Conservation (phyloP, 2,329 filamentous ascomycete species). For the Colletotrichum sp. region DNA sequence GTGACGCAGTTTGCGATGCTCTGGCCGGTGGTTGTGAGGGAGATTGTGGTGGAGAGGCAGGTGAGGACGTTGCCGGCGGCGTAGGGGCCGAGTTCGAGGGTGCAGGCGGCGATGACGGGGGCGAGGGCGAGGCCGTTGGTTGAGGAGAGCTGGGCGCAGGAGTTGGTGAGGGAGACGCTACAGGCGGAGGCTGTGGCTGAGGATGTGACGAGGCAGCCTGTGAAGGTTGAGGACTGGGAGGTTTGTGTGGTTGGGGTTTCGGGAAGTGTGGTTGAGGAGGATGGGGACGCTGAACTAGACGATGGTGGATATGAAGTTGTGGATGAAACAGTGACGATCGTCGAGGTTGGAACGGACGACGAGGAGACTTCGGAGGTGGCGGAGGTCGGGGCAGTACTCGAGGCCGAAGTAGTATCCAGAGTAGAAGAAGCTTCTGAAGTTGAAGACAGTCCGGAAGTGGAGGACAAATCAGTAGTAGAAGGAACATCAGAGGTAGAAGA, state of each 20-base stretch:
- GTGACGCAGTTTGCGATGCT: not conserved
- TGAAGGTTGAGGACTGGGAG: not conserved
- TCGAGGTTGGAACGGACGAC: not conserved
- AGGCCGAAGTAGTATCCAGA: not conserved
- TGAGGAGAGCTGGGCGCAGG: conserved; percentile 3
- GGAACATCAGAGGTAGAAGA: not conserved
- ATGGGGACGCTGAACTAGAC: not conserved
- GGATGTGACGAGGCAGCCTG: not conserved
- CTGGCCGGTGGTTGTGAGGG: not conserved
- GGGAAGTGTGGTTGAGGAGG: not conserved
- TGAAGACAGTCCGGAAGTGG: too few species aligned
- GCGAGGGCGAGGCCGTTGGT: conserved; percentile 12
- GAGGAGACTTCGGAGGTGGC: not conserved
- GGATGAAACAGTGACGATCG: not conserved
- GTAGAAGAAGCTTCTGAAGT: not conserved
- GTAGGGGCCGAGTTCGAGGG: conserved; percentile 2
- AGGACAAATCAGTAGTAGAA: too few species aligned
- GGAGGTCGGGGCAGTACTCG: not conserved
- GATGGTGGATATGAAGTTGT: not conserved
- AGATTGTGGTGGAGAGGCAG: not conserved
- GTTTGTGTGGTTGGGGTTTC: not conserved
- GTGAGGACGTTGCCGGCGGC: conserved; percentile 12
- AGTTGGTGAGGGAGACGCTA: conserved; percentile 1
- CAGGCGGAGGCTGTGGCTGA: not conserved
- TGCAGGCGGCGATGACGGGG: conserved; percentile 15